These are phyloP conservation scores for Coniella vitis DNA, from an alignment of 2,329 filamentous ascomycete species.

Conservation along the genomic window DNA sequence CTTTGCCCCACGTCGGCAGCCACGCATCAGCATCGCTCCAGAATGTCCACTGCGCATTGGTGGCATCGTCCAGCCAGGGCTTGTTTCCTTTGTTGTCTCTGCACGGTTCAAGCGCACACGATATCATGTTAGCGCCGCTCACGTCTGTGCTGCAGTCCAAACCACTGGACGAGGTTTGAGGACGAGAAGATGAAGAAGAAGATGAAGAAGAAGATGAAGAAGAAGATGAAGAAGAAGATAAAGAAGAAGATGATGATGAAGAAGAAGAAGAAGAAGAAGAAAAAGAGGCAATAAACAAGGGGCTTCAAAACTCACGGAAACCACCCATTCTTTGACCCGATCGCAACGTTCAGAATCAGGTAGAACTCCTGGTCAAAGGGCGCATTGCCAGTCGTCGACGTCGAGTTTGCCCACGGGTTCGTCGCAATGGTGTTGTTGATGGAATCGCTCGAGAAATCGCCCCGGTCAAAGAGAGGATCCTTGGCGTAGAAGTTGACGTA, in stretches of 20 bases:
- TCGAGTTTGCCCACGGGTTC: conserved; percentile 37
- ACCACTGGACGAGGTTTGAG: too few species aligned
- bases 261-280: too few species aligned
- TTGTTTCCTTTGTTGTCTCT: conserved; percentile 37
- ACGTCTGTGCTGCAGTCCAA: neutral
- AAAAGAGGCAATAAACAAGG: too few species aligned
- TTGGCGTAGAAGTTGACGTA: conserved; percentile 29
- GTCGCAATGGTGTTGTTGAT: conserved; percentile 34
- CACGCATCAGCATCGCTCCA: conserved; percentile 34
- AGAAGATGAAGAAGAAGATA: too few species aligned
- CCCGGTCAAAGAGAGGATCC: conserved; percentile 33
- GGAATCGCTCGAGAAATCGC: conserved; percentile 32
- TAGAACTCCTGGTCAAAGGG: conserved; percentile 48
- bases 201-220: too few species aligned
- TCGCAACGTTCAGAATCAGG: conserved; percentile 44
- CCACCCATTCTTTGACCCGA: conserved; percentile 42
- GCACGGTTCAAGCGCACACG: conserved; percentile 12
- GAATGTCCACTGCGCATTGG: conserved; percentile 34
- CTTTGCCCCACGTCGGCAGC: conserved; percentile 41
- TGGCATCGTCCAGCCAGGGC: conserved; percentile 38
- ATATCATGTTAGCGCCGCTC: neutral
- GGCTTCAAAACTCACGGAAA: conserved; percentile 30
- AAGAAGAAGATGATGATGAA: too few species aligned
- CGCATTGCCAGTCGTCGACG: conserved; percentile 32
- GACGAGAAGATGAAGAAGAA: too few species aligned